Base-by-base conservation (phyloP, 257 asterid species). In the Nicotiana otophora region DNA sequence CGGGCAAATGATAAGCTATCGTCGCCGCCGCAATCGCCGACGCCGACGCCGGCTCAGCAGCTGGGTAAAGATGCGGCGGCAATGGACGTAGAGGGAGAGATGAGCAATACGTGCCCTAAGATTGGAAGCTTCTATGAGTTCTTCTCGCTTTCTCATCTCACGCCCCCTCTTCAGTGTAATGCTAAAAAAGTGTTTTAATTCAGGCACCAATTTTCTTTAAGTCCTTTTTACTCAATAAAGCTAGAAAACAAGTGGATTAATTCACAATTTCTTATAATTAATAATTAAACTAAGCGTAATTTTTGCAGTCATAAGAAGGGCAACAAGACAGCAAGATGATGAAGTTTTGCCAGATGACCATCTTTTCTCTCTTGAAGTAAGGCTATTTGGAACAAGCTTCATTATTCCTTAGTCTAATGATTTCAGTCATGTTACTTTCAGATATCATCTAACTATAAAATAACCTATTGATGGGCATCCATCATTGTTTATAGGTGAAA, bases 91-190 rank as follows among this genome's bases (percentile, higher is more conserved):
- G 98, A 94, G 77, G 98, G 94, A 83, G 99, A 93, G 85, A 92
- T 94, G 97, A 92, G 87, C 69, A 89, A 92, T 85, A 87, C 98
- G 77, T 91, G 92, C 51, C 98, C 98, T 63, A 93, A 91, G 88
- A 85, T 96, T 60, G 98, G 97, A 70, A 92, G 93, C 92, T 96
- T 96, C 88, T 96, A 96, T 86, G 98, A 96, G 86, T 96, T 96
- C 90, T 96, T 96, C 72, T 96, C 99, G n/a, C 97, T 96, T 60
- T 93, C 98, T 63, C 98, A 96, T 89, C 97, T 94, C 89, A 92
- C 94, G 77, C 98, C 99, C 76, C 99, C 99, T 78, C 87, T 96
- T 82, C 99, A 96, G 82, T 91, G 99, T 96, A 90, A 82, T 86
- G 72, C 75, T 42, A 42, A 42, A 39, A 7, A 7, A 39, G 46